Base-by-base conservation (phyloP, 2,329 filamentous ascomycete genomes). In the Claviceps monticola region DNA sequence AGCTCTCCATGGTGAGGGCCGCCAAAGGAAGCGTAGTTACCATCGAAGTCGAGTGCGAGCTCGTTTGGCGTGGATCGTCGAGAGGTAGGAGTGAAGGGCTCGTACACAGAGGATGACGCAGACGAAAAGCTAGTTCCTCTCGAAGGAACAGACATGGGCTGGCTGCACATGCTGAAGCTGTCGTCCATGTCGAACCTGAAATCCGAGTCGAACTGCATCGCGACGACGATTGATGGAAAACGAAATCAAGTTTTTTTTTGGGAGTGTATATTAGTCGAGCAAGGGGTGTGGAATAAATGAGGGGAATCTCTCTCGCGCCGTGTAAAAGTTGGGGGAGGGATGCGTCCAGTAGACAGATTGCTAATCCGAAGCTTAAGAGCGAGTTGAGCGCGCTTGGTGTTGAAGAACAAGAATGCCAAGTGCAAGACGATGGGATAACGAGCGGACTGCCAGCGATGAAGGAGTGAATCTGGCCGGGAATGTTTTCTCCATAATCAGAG, bases 21-120 rank as follows among this genome's bases (percentile, higher is more conserved):
- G 26, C 49, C 52, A 38, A 62, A 60, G 4, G 57, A 55, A 49
- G 54, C 58, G 48, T 62, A 68, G 51, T 59, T 55, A n/a, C 58
- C 60, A 17, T 71, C 65, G 55, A 69, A 69, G 45, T 69, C 66
- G 55, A 72, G 58, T 49, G 58, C 59, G 39, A 66, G 60, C 51
- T 66, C 63, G 56, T 69, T 63, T 8, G 71, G 69, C 17, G 69
- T 69, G 45, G 71, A 72, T 51, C 70, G 67, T 60, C 69, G 64
- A 52, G 72, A 73, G 34, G 64, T 67, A 45, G 71, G 71, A 42
- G 71, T 74, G 54, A 68, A 73, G 26, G 70, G 65, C 42, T 70
- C 70, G 64, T 70, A 72, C 49, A 61, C 57, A 36, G 68, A 69
- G 29, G 67, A 69, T 34, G 39, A 42, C 39, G 65, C 62, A 8